Conservation (phyloP, 2,329 filamentous ascomycete genomes). For the Penicillium sp. region DNA sequence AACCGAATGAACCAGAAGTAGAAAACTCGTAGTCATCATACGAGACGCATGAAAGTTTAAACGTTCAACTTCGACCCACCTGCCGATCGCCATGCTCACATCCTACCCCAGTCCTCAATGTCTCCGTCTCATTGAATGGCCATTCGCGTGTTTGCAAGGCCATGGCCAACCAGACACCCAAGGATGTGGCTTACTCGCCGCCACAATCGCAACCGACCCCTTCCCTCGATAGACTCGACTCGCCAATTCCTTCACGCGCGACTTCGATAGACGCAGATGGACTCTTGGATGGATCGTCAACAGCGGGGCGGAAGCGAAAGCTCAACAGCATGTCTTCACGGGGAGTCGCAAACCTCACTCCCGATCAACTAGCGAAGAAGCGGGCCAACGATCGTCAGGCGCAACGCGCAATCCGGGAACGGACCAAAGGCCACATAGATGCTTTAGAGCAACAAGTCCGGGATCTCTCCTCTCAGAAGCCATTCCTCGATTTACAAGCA, state of each 20-base stretch:
- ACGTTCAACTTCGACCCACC: slow-evolving; percentile 1
- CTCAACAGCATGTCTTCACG: slow-evolving; percentile 54
- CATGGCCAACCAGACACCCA: slow-evolving; percentile 37
- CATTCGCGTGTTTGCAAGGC: slow-evolving; percentile 30
- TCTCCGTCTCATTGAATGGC: slow-evolving; percentile 28
- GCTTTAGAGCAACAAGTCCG: slow-evolving; percentile 70
- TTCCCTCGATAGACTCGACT: slow-evolving; percentile 24
- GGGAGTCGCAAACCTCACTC: slow-evolving; percentile 83
- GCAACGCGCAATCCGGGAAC: slow-evolving; percentile 79
- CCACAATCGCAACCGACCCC: slow-evolving; percentile 11
- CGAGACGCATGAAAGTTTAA: slow-evolving; percentile 3
- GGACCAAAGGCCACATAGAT: slow-evolving; percentile 80
- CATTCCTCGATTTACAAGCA: slow-evolving; percentile 79
- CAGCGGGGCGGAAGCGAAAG: slow-evolving; percentile 46
- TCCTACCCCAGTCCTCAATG: background rate
- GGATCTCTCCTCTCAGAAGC: slow-evolving; percentile 76
- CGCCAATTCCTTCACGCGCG: slow-evolving; percentile 27
- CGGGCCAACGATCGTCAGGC: slow-evolving; percentile 88
- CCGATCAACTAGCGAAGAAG: slow-evolving; percentile 86
- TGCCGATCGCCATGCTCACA: background rate
- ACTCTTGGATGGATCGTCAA: slow-evolving; percentile 20
- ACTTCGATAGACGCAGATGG: slow-evolving; percentile 27
- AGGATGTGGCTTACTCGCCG: slow-evolving; percentile 27
- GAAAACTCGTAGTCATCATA: background rate
- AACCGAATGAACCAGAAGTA: background rate